phyloP scores from a whole-genome alignment of 2,329 filamentous ascomycete genomes.

The Arthrobotrys musiformis region DNA sequence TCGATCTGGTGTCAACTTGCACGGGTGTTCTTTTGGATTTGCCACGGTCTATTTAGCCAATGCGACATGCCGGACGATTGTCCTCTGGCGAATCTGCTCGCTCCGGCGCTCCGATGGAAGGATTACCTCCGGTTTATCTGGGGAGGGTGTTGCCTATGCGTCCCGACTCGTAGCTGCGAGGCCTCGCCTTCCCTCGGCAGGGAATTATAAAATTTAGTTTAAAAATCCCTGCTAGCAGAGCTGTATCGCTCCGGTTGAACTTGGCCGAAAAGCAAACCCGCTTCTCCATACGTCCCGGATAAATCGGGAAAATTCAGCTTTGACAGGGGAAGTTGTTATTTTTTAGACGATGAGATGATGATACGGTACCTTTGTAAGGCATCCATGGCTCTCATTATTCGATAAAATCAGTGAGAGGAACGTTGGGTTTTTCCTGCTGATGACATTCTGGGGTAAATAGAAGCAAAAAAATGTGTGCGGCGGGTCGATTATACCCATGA shows the following conservation, averaged over 20 bases:
- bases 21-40: conserved; percentile 23
- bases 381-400: conserved; percentile 51
- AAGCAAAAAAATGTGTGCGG: conserved; percentile 34
- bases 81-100: conserved; percentile 20
- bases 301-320: conserved; percentile 56
- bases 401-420: conserved; percentile 28
- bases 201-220: conserved; percentile 52
- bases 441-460: conserved; percentile 45
- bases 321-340: conserved; percentile 44
- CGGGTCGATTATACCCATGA: conserved; percentile 38
- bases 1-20: conserved; percentile 23
- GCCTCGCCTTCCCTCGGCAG: conserved; percentile 50
- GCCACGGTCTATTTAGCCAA: conserved; percentile 51
- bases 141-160: conserved; percentile 20
- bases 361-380: conserved; percentile 44
- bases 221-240: conserved; percentile 48
- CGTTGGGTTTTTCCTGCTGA: conserved; percentile 17
- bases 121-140: conserved; percentile 36
- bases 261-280: conserved; percentile 52
- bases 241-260: conserved; percentile 47
- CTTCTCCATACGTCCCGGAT: conserved; percentile 44
- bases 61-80: conserved; percentile 32
- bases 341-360: conserved; percentile 39
- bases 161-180: conserved; percentile 28
- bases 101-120: conserved; percentile 51